Percentiles rank a stretch among this genome's conserved stretches.
phyloP scores from a whole-genome alignment of 2,329 filamentous ascomycete species.

The Parascedosporium putredinis region DNA sequence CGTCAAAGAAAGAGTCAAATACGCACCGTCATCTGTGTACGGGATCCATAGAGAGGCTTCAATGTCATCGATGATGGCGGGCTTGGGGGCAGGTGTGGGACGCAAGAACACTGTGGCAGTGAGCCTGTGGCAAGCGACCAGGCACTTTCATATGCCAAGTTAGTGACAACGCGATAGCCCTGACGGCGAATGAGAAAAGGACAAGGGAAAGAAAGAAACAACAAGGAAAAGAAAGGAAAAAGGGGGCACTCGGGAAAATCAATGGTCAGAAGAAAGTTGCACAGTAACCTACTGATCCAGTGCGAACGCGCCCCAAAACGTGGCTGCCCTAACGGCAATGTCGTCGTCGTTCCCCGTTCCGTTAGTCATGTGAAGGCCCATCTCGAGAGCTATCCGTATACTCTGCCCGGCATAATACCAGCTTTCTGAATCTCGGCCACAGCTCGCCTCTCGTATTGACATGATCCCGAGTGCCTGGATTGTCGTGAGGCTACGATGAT shows the following conservation, averaged over 20 bases:
- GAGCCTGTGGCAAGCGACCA: conserved; percentile 57
- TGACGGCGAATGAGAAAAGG: too few relatives aligned
- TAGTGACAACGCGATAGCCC: not conserved
- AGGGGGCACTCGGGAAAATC: not conserved
- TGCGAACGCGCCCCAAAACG: conserved; percentile 53
- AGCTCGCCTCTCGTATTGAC: conserved; percentile 64
- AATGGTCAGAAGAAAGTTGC: not conserved
- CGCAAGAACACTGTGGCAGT: conserved; percentile 48
- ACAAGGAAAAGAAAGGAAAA: not conserved
- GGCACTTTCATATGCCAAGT: conserved; percentile 30
- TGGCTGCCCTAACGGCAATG: conserved; percentile 46
- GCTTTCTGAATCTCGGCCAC: conserved; percentile 60
- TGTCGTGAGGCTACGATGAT: conserved; percentile 56
- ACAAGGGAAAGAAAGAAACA: not conserved
- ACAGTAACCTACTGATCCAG: conserved; percentile 49
- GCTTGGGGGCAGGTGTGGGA: conserved; percentile 48
- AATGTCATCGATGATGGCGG: conserved; percentile 47
- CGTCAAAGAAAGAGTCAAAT: conserved; percentile 1
- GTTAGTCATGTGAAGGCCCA: conserved; percentile 52
- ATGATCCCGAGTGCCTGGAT: conserved; percentile 68
- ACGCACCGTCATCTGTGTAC: conserved; percentile 46
- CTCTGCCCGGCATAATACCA: conserved; percentile 65
- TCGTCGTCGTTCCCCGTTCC: conserved; percentile 42
- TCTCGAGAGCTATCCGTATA: conserved; percentile 60
- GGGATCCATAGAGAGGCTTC: conserved; percentile 51